Evolutionary conservation across 2,329 filamentous ascomycete species (phyloP).

Genomic region (Penicillium sp.): DNA sequence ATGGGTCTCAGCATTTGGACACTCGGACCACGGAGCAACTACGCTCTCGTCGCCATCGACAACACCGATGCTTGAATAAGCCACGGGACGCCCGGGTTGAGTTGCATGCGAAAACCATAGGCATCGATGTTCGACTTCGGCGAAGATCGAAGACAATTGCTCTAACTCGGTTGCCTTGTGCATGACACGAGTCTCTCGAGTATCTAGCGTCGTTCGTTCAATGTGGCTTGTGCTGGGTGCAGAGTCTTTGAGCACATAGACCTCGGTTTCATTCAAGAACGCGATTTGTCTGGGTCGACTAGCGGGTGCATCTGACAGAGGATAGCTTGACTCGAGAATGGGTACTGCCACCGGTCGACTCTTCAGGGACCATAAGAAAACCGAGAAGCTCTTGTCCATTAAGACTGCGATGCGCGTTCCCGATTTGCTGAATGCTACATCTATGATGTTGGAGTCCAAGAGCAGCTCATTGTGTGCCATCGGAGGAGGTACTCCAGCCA

Average conservation of each 20-base stretch:
- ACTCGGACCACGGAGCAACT: conserved; percentile 26
- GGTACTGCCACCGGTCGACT: conserved; percentile 33
- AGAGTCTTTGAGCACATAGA: conserved; percentile 40
- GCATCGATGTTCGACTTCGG: conserved; percentile 30
- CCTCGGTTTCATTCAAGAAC: conserved; percentile 41
- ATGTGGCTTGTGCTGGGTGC: conserved; percentile 28
- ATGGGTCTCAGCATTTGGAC: conserved; percentile 33
- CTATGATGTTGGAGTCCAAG: conserved; percentile 58
- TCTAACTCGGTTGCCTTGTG: conserved; percentile 31
- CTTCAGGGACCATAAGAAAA: conserved; percentile 64
- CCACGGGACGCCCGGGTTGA: conserved; percentile 22
- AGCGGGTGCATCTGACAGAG: conserved; percentile 25
- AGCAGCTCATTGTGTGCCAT: conserved; percentile 77
- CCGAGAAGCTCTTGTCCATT: conserved; percentile 58
- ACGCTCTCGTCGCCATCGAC: conserved; percentile 15
- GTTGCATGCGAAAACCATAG: conserved; percentile 36
- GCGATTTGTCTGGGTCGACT: conserved; percentile 43
- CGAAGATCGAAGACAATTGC: conserved; percentile 35
- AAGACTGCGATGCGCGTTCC: conserved; percentile 66
- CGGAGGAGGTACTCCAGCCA: conserved; percentile 82
- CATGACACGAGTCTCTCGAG: conserved; percentile 26
- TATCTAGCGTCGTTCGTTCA: conserved; percentile 33
- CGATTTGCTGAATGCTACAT: conserved; percentile 65
- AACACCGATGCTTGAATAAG: conserved; percentile 30
- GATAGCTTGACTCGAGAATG: conserved; percentile 36